phyloP scores from a whole-genome alignment of 108 stramenopile genomes.

The Nitzschia putrida region DNA sequence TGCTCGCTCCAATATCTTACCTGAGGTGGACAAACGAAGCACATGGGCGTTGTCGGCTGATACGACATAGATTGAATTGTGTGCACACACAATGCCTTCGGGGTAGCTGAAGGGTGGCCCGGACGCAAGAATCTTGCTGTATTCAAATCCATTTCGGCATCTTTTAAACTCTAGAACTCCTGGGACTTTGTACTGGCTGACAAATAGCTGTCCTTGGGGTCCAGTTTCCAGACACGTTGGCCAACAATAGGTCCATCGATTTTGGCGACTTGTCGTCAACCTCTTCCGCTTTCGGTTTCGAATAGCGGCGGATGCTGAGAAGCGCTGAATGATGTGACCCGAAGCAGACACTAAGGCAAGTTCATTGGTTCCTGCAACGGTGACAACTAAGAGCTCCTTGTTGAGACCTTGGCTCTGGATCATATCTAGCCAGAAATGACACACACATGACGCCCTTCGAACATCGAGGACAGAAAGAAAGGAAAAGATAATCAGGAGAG shows the following conservation, averaged over 20 bases:
- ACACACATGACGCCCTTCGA: background rate
- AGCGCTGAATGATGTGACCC: background rate
- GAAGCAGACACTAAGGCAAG: background rate
- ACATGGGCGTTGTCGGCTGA: background rate
- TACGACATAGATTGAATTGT: background rate
- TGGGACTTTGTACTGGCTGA: background rate
- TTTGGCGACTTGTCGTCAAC: background rate
- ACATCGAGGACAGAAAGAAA: background rate
- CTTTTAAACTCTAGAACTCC: background rate
- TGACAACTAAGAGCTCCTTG: background rate
- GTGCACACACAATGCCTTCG: background rate
- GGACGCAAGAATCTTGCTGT: background rate
- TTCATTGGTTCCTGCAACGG: background rate
- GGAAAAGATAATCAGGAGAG: background rate
- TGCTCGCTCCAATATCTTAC: background rate
- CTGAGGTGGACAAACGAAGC: background rate
- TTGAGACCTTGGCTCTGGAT: background rate
- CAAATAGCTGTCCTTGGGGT: background rate
- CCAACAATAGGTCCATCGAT: background rate
- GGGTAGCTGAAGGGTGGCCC: background rate
- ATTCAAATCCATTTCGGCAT: background rate
- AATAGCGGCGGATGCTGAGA: background rate
- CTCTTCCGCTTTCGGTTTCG: background rate
- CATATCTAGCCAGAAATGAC: background rate
- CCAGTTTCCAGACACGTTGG: conserved; percentile 1